phyloP scores from a whole-genome alignment of 352 stramenopile genomes.

The Thalassiosira ordinaria region DNA sequence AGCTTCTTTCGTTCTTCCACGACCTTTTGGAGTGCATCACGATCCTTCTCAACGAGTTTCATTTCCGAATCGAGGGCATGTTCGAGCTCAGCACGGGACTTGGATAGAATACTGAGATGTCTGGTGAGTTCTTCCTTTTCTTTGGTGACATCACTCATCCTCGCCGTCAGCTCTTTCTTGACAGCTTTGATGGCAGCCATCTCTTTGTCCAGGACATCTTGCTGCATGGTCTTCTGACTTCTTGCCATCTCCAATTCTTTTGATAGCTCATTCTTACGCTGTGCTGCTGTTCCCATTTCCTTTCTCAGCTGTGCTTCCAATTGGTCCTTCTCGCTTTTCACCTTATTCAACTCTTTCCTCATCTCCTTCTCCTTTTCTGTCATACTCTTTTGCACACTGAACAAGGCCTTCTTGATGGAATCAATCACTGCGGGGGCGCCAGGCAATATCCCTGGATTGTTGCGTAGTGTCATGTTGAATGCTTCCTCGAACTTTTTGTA shows the following conservation, averaged over 20 bases:
- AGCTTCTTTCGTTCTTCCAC: constrained; percentile 39
- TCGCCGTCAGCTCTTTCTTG: constrained; percentile 28
- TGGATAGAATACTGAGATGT: constrained; percentile 38
- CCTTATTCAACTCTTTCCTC: constrained; percentile 29
- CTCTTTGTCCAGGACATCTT: constrained; percentile 35
- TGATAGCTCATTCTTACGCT: constrained; percentile 34
- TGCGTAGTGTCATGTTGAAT: constrained; percentile 36
- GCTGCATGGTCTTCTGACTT: constrained; percentile 1
- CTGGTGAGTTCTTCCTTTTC: constrained; percentile 60
- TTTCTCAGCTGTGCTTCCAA: constrained; percentile 42
- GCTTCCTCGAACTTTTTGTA: constrained; percentile 37
- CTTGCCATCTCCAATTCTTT: constrained; percentile 25
- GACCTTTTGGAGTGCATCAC: constrained; percentile 45
- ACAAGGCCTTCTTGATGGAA: constrained; percentile 43
- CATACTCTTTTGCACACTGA: constrained; percentile 42
- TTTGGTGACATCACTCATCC: constrained; percentile 29
- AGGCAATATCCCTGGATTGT: constrained; percentile 41
- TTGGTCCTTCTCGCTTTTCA: constrained; percentile 39
- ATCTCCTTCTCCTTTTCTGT: constrained; percentile 31
- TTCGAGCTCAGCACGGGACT: constrained; percentile 46
- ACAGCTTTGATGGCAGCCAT: constrained; percentile 29
- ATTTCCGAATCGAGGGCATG: constrained; percentile 42
- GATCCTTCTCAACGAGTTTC: constrained; percentile 47
- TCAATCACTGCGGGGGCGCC: constrained; percentile 20
- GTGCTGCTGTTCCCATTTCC: constrained; percentile 46